phyloP scores from a whole-genome alignment of 257 asterid genomes.

The Solanum verrucosum region DNA sequence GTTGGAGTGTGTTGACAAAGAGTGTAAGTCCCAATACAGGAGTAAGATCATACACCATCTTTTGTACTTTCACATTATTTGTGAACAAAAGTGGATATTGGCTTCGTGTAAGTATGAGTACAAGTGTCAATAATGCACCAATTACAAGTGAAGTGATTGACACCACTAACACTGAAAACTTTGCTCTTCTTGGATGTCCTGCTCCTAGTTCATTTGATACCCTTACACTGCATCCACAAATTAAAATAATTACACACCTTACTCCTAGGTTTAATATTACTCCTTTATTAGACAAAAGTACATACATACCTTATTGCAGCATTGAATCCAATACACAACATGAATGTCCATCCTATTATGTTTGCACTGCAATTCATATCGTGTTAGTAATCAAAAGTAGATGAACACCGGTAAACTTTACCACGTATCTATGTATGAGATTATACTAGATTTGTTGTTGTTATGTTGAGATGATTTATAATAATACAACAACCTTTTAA shows the following conservation, averaged over 20 bases:
- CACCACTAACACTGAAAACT: neutral
- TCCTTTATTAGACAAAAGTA: no score
- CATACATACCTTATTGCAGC: slow-evolving; percentile 10
- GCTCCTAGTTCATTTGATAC: slow-evolving; percentile 9
- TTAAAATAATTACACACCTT: neutral
- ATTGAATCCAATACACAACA: slow-evolving; percentile 10
- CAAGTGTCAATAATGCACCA: neutral
- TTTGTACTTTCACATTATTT: neutral
- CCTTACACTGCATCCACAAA: neutral
- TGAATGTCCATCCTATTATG: slow-evolving; percentile 7
- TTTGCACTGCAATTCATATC: neutral
- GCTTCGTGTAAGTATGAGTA: neutral
- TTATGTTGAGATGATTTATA: neutral
- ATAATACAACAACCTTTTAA: no score
- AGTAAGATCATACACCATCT: slow-evolving; percentile 3
- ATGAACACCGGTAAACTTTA: neutral
- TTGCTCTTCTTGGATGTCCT: neutral
- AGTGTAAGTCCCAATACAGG: slow-evolving; percentile 3
- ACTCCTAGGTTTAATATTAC: neutral
- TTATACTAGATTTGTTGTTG: no score
- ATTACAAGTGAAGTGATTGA: neutral
- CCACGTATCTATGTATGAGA: no score
- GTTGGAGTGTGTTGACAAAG: slow-evolving; percentile 1
- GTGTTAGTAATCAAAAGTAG: neutral
- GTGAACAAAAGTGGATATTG: neutral